These are phyloP conservation scores for Sonneratia caseolaris DNA, from an alignment of 345 rosid genomes.

Conservation along the genomic window DNA sequence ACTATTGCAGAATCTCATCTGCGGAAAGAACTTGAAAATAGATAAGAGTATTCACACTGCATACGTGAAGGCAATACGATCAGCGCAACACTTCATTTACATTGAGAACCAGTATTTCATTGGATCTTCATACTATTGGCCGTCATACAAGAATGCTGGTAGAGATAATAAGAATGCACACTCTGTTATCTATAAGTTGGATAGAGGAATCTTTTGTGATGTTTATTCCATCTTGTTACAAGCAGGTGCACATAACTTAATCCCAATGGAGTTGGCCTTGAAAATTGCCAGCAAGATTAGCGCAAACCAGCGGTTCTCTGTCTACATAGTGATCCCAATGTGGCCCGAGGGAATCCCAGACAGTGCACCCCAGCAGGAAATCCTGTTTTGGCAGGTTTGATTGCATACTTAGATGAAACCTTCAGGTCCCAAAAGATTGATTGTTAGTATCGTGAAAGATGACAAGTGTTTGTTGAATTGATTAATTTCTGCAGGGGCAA, in stretches of 20 bases:
- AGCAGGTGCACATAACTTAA: conserved; percentile 57
- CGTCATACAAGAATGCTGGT: conserved; percentile 73
- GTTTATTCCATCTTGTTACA: neutral
- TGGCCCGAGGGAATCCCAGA: conserved; percentile 70
- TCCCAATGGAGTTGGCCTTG: conserved; percentile 62
- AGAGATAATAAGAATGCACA: neutral
- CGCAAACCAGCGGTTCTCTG: conserved; percentile 40
- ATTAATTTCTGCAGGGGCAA: conserved; percentile 37
- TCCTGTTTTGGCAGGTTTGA: conserved; percentile 59
- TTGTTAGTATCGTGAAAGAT: neutral
- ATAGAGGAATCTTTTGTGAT: neutral
- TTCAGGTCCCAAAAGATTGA: neutral
- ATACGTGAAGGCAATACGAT: conserved; percentile 58
- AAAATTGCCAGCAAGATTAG: conserved; percentile 51
- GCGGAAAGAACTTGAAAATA: conserved; percentile 56
- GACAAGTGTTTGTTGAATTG: neutral
- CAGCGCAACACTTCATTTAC: conserved; percentile 62
- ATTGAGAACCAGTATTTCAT: conserved; percentile 67
- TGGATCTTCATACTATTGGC: conserved; percentile 62
- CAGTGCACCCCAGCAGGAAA: conserved; percentile 56
- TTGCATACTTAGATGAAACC: neutral
- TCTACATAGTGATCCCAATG: conserved; percentile 54
- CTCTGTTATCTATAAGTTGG: neutral
- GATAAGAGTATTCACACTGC: conserved; percentile 66
- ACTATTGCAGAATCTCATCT: conserved; percentile 38